These are phyloP conservation scores for Hypocreales sp. DNA, from an alignment of 2,329 filamentous ascomycete species.

Conservation along the genomic window DNA sequence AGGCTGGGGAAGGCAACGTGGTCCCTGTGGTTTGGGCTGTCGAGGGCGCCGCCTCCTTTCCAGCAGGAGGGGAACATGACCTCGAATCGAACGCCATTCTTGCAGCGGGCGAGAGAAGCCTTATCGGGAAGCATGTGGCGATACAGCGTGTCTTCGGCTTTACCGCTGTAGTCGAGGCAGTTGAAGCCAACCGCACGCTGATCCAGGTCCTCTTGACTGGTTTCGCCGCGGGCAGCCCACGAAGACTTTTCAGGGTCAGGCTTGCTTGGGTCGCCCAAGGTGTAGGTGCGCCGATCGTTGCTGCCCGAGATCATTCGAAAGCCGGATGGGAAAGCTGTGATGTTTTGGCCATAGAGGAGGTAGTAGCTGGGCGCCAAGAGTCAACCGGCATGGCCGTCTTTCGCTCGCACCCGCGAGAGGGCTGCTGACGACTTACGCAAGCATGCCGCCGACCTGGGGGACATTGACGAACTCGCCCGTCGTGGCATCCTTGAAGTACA, in stretches of 20 bases:
- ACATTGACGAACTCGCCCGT: slow-evolving; percentile 56
- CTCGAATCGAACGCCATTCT: slow-evolving; percentile 68
- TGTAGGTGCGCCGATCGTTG: slow-evolving; percentile 52
- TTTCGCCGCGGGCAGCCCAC: slow-evolving; percentile 51
- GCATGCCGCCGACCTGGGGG: slow-evolving; percentile 64
- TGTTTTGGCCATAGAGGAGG: slow-evolving; percentile 49
- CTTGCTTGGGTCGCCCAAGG: slow-evolving; percentile 48
- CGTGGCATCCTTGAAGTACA: slow-evolving; percentile 57
- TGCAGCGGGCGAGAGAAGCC: slow-evolving; percentile 59
- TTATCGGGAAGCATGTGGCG: slow-evolving; percentile 75
- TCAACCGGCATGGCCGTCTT: neutral
- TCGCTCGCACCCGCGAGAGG: too few relatives aligned
- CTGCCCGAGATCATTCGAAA: slow-evolving; percentile 77
- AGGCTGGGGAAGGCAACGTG: slow-evolving; percentile 68
- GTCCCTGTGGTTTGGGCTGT: slow-evolving; percentile 37
- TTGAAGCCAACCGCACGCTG: slow-evolving; percentile 90
- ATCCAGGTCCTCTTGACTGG: slow-evolving; percentile 48
- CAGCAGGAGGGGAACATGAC: slow-evolving; percentile 84
- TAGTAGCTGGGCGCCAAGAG: slow-evolving; percentile 54
- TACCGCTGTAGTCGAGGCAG: slow-evolving; percentile 65
- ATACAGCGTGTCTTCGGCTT: slow-evolving; percentile 58
- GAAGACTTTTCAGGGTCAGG: slow-evolving; percentile 50
- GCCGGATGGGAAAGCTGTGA: slow-evolving; percentile 58
- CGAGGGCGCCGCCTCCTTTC: slow-evolving; percentile 53
- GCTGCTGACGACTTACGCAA: slow-evolving; percentile 58